Conservation (phyloP, 129 eudicot species). For the Apium graveolens region DNA sequence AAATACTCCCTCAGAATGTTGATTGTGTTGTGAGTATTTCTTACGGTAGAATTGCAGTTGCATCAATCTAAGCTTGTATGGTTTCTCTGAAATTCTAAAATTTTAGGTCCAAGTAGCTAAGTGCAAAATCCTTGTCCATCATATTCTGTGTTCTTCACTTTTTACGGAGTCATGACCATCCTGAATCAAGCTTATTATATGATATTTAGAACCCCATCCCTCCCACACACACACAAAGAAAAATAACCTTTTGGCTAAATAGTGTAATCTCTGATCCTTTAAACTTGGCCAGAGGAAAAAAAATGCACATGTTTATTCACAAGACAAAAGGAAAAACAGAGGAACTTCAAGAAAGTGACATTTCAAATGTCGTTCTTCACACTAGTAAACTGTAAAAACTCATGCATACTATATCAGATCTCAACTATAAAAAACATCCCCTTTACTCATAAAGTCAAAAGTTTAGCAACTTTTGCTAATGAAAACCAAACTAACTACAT, state of each 20-base stretch:
- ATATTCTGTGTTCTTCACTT: background rate
- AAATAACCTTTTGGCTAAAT: background rate
- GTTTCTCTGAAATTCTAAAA: too few species aligned
- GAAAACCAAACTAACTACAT: background rate
- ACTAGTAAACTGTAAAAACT: background rate
- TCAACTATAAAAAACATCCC: background rate
- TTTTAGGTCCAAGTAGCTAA: too few species aligned
- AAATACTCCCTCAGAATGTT: too few species aligned
- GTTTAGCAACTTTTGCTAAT: background rate
- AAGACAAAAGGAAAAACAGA: background rate
- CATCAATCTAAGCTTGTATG: too few species aligned
- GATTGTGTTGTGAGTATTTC: too few species aligned
- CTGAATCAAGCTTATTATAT: background rate
- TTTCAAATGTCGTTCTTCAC: background rate
- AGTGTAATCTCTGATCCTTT: background rate
- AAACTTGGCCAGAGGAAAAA: background rate
- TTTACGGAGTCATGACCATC: background rate
- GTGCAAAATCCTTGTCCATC: too few species aligned
- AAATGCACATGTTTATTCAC: background rate
- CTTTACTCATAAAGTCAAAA: background rate
- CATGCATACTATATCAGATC: background rate
- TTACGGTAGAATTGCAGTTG: too few species aligned
- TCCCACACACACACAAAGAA: background rate
- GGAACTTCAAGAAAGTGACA: background rate
- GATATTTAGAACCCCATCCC: background rate